Conservation (phyloP, 768 basidiomycete genomes). For the Filobasidium floriforme region DNA sequence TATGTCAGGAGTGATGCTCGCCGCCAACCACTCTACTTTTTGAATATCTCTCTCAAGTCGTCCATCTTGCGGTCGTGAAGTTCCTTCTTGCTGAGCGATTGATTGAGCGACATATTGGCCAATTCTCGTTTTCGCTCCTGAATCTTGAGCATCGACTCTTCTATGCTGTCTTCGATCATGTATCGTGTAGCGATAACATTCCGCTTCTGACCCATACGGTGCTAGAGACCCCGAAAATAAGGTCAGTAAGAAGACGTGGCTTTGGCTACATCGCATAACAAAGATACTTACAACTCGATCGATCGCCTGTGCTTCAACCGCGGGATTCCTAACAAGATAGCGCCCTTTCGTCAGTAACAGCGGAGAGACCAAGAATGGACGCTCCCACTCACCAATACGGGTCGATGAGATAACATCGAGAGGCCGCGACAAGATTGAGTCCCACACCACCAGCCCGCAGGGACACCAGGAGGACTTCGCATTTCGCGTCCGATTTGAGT, state of each 20-base stretch:
- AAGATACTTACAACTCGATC: conserved; percentile 75
- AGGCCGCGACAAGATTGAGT: conserved; percentile 83
- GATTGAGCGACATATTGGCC: conserved; percentile 86
- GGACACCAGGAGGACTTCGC: conserved; percentile 91
- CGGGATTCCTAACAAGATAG: conserved; percentile 65
- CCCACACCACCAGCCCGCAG: conserved; percentile 96
- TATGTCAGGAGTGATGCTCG: too few species aligned
- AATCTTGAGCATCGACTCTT: conserved; percentile 81
- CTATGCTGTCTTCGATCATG: conserved; percentile 90
- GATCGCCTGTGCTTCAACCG: conserved; percentile 94
- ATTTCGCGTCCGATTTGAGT: conserved; percentile 76
- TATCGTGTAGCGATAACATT: conserved; percentile 87
- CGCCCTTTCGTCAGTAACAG: conserved; percentile 23
- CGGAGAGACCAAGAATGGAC: conserved; percentile 27
- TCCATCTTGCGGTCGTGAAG: conserved; percentile 78
- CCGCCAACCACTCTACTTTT: not conserved
- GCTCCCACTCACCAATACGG: conserved; percentile 73
- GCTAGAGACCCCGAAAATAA: conserved; percentile 50
- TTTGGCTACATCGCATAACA: not conserved
- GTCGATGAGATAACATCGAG: conserved; percentile 93
- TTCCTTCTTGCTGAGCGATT: conserved; percentile 79
- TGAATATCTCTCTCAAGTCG: conserved; percentile 52
- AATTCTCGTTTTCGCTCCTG: conserved; percentile 90
- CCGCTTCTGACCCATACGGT: conserved; percentile 87
- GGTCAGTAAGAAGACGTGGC: conserved; percentile 10